Base-by-base conservation (phyloP, 805 yeast genomes). In the Candida gorgasii region DNA sequence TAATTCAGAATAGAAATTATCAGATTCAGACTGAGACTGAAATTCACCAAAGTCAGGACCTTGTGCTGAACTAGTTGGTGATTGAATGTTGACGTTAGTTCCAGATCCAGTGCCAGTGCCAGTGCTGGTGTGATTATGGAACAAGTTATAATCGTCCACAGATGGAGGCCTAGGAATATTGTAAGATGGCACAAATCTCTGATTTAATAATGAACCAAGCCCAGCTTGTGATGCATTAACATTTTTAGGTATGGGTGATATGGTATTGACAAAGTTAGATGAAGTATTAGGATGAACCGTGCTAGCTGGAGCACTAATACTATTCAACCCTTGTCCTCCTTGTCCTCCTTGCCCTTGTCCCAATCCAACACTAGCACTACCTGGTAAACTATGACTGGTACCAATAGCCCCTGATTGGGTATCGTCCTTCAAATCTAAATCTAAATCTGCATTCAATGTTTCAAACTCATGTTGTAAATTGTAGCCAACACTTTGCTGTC, bases 1-100 rank as follows among this genome's bases (percentile, higher is more conserved):
- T 53, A 79, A 66, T 50, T 80, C 84, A 54, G 65, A 73, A 49
- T 71, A 73, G 53, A 76, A 76, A 44, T 69, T 68, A n/a, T 38
- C 32, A 2, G 41, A 19, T n/a, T 36, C 33, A 5, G 35, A 12
- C 4, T 28, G 29, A 4, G 29, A 11, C 8, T 20, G 22, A 19
- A 19, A 20, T 33, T 33, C 36, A 33, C 13, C 17, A 28, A 13
- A 29, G 12, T 32, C 35, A 19, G 23, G 35, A 3, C 24, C 24
- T 16, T 26, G 20, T 19, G 33, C 31, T 20, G 34, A 37, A 28
- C 6, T 29, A 14, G 33, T 27, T 14, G 37, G 37, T 5, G 40
- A 37, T 49, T 16, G 40, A 37, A 19, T 22, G n/a, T n/a, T n/a
- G n/a, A n/a, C n/a, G n/a, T n/a, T n/a, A n/a, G n/a, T n/a, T n/a